phyloP scores from a whole-genome alignment of 768 basidiomycete genomes.

The Fomitopsis pulvina region DNA sequence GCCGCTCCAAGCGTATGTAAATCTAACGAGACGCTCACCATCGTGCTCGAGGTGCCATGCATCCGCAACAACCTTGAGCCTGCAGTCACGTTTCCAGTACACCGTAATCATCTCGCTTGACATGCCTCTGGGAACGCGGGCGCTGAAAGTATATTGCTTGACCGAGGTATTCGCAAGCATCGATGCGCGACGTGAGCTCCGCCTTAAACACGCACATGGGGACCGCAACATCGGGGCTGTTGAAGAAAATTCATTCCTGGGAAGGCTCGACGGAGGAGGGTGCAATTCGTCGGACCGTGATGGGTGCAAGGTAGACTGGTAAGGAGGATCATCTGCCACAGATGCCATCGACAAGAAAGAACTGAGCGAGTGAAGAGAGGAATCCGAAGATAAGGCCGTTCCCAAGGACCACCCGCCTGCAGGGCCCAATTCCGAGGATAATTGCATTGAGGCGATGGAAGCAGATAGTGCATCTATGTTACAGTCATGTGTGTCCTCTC shows the following conservation, averaged over 20 bases:
- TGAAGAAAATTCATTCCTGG: neutral
- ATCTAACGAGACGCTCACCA: constrained; percentile 34
- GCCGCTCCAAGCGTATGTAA: neutral
- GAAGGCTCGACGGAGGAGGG: neutral
- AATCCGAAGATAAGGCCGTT: neutral
- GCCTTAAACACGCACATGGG: neutral
- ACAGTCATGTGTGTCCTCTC: neutral
- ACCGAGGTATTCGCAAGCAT: constrained; percentile 38
- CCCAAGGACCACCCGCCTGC: neutral
- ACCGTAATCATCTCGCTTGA: constrained; percentile 61
- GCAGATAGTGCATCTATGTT: neutral
- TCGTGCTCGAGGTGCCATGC: constrained; percentile 56
- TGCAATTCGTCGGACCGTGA: constrained; percentile 6
- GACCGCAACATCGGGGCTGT: neutral
- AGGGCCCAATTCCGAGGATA: neutral
- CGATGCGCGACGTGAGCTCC: constrained; percentile 25
- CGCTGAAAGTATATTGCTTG: constrained; percentile 37
- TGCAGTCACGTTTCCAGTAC: constrained; percentile 52
- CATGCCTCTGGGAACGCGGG: constrained; percentile 40
- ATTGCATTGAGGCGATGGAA: neutral
- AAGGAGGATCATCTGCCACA: constrained; percentile 9
- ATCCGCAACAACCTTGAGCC: constrained; percentile 50
- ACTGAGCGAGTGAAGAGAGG: neutral
- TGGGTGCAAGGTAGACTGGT: constrained; percentile 6
- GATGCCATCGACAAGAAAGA: constrained; percentile 2